Evolutionary conservation across 495 filamentous ascomycete species (phyloP), one percentile per base, ranked within the genome.

Genomic region (Penicillium simplicissimum): DNA sequence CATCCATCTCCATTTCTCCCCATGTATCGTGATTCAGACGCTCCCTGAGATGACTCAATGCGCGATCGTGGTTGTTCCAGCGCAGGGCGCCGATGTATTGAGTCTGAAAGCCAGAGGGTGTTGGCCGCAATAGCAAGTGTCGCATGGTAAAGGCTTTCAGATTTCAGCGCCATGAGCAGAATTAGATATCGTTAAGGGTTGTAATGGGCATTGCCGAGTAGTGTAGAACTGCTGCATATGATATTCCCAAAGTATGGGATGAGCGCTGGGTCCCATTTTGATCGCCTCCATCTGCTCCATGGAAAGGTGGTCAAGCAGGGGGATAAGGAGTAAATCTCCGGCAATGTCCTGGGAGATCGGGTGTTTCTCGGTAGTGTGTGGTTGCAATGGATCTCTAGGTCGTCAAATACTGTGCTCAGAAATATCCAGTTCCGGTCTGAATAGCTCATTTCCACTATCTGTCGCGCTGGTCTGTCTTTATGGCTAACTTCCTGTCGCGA

Each of bases 181-280:
- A 72, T 70, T 1, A 70, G 54, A 52, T 72, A 67, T 52, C 65
- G 67, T 59, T 72, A 70, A 10, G 69, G 67, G 28, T 70, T 72
- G 31, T 65, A 63, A 38, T 62, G 53, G 3, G 62, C 65, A 40
- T 70, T 67, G 38, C 70, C 67, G 40, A 70, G 55, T 23, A 72
- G 53, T 0, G 69, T 72, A 8, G 60, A 62, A 17, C 67, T 70
- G 43, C 70, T 70, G 65, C 67, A 70, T 13, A 72, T 66, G 1
- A 64, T 58, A 7, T 64, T 53, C 34, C 70, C 65, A 21, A 68
- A 70, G 28, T 68, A 72, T 15, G 70, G 62, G 34, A 68, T 52
- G 4, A 72, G 61, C 28, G 45, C 48, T 1, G 62, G 57, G 36
- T 72, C 63, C 10, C 48, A 64, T 0, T 67, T 57, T 17, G 59